Evolutionary conservation across 805 yeast genomes (phyloP).

Genomic region (Candida dendrica): DNA sequence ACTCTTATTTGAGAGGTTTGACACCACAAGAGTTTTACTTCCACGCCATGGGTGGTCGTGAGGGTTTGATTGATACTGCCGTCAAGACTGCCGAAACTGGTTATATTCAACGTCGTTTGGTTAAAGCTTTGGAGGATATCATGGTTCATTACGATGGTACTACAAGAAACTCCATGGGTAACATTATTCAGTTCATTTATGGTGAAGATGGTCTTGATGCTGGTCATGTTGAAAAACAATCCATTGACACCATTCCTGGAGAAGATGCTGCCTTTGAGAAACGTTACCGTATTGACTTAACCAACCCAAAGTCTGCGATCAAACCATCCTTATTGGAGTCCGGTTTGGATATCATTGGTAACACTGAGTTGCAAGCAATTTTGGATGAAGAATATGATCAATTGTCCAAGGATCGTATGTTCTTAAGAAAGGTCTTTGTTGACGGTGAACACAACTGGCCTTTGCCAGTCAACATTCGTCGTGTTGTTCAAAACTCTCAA

Average conservation of each 20-base stretch:
- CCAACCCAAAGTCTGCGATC: slow-evolving; percentile 58
- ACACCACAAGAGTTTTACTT: slow-evolving; percentile 98
- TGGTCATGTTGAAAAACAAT: slow-evolving; percentile 93
- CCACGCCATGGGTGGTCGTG: slow-evolving; percentile 99
- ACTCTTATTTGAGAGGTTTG: slow-evolving; percentile 92
- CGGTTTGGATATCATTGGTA: slow-evolving; percentile 87
- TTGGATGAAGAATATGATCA: slow-evolving; percentile 84
- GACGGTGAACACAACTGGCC: slow-evolving; percentile 98
- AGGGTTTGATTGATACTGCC: slow-evolving; percentile 98
- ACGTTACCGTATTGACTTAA: slow-evolving; percentile 80
- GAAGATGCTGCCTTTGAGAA: slow-evolving; percentile 76
- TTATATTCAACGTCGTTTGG: slow-evolving; percentile 95
- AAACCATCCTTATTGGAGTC: slow-evolving; percentile 75
- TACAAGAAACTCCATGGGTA: slow-evolving; percentile 95
- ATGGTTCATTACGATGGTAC: slow-evolving; percentile 99
- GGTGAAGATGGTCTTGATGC: slow-evolving; percentile 99
- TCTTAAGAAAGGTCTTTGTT: slow-evolving; percentile 77
- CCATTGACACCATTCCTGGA: slow-evolving; percentile 93
- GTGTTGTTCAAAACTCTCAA: slow-evolving; percentile 94
- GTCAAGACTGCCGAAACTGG: slow-evolving; percentile 99
- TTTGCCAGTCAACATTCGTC: slow-evolving; percentile 92
- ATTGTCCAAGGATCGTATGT: slow-evolving; percentile 66
- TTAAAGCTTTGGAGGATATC: slow-evolving; percentile 92
- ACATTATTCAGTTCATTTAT: slow-evolving; percentile 88
- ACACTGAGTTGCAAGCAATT: slow-evolving; percentile 69